Base-by-base conservation (phyloP, 73 alveolate species). In the Durusdinium trenchii region DNA sequence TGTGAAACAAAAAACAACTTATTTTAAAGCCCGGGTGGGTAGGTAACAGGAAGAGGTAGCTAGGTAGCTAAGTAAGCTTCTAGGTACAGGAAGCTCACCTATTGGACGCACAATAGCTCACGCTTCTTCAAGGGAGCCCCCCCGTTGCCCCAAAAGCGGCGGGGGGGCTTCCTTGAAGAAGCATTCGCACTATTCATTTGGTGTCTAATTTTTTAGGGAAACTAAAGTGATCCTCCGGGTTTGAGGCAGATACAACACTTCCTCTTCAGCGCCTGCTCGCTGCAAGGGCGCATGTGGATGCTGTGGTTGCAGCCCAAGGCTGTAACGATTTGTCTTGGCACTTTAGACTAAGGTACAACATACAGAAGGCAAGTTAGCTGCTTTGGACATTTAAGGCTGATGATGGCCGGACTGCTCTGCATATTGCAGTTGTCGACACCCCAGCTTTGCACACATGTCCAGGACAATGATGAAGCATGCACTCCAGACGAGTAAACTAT, bases 351-450 rank as follows among this genome's bases (percentile, higher is more conserved):
- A 12, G 64, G 28, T 20, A 54, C 28, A 54, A 12, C 20, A 20
- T 20, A 54, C 64, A 54, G 64, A 12, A 20, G 64, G 9, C 64
- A 54, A 20, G 64, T 54, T 54, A 12, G 28, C 64, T 48, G 78
- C 14, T 18, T 50, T 50, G 50, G 45, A 6, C 28, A 28, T 28
- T 43, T 18, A 3, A 91, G 98, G 98, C 98, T 42, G 64, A 91
- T 45, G 98, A 91, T 36, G 98, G 98, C 38, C 98, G 98, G 50
- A 91, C 78, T 35, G 98, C 98, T 14, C 67, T 91, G 48, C 98
- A 91, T 43, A 67, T 91, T 38, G 98, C 98, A 60, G 82, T 91
- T 50, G 98, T 76, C 89, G 60, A 54, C 52, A 51, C 73, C 98
- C 48, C 47, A 14, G 87, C 90, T 20, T 79, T 32, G 18, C 45